Base-by-base conservation (phyloP, 306 rosid species). In the Alnus rubra region DNA sequence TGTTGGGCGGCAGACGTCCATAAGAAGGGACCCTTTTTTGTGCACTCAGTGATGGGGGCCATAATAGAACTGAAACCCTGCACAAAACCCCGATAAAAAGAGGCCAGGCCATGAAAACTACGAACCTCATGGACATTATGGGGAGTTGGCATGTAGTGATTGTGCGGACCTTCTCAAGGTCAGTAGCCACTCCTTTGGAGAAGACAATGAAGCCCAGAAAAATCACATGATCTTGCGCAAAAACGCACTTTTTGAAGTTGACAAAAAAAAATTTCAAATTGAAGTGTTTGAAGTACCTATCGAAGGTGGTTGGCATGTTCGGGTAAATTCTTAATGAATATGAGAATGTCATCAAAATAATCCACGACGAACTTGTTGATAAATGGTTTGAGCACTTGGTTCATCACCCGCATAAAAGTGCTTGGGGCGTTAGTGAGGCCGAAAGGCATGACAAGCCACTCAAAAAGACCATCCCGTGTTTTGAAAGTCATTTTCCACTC, bases 241-340 rank as follows among this genome's bases (percentile, higher is more conserved):
- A 50, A 1, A 16, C 3, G 5, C 5, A 39, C 5, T 39, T 39
- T 4, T 39, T 39, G 4, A 3, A 0, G 5, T 39, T 39, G 4
- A 39, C 0, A 3, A 39, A 39, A 39, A 4, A 39, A 39, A 4
- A 5, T 39, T 39, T 39, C 44, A 39, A 39, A 50, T 0, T 0
- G 16, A 0, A 50, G 16, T 12, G 15, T 14, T 0, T 50, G 0
- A 0, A 50, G 1, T 4, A 50, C 54, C 1, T 50, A 5, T 12
- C 5, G 1, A 1, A 50, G 0, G 1, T 12, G 54, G 16, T 11
- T 0, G 2, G 15, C 1, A 4, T 50, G 18, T 0, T 12, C 1
- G 15, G 5, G 5, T 2, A 2, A 12, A 4, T 4, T 15, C 0
- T 1, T 5, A 4, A 0, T 50, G 1, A 50, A 50, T 1, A 50